These are phyloP conservation scores for Monocercomonoides exilis DNA, from an alignment of 78 protist species.

Conservation along the genomic window DNA sequence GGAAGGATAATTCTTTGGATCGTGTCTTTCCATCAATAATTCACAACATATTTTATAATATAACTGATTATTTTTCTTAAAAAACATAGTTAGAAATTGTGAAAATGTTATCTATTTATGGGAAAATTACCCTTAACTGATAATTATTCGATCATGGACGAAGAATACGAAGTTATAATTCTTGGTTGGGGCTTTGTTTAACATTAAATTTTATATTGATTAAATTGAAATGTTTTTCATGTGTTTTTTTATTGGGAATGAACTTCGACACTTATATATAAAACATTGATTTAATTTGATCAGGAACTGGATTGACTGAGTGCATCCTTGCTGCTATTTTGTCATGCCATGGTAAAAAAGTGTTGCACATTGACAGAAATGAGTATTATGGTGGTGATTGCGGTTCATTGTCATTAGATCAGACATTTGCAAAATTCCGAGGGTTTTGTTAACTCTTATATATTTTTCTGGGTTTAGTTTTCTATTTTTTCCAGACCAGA, in stretches of 20 bases:
- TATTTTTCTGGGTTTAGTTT: not conserved
- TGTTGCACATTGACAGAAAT: conserved; percentile 95
- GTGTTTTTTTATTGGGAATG: not conserved
- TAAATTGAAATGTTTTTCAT: not conserved
- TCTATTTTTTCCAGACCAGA: not conserved
- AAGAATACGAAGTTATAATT: conserved; percentile 3
- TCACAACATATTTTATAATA: too few relatives aligned
- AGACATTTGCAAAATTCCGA: conserved; percentile 57
- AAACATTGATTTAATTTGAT: too few relatives aligned
- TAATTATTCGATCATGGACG: too few relatives aligned
- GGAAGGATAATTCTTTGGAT: too few relatives aligned
- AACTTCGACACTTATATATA: not conserved
- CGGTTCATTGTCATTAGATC: conserved; percentile 83
- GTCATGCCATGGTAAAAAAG: conserved; percentile 77
- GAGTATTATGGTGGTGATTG: conserved; percentile 95
- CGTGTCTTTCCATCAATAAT: too few relatives aligned
- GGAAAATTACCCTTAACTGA: too few relatives aligned
- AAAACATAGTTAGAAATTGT: too few relatives aligned
- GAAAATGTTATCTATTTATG: too few relatives aligned
- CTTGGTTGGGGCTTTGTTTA: too few relatives aligned
- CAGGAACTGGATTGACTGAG: conserved; percentile 96
- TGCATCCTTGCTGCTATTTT: conserved; percentile 90
- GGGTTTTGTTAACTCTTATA: not conserved
- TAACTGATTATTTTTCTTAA: too few relatives aligned
- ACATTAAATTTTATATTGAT: not conserved